Evolutionary conservation across 495 filamentous ascomycete species (phyloP), one percentile per base, ranked within the genome.

Genomic region (Penicillium herquei): DNA sequence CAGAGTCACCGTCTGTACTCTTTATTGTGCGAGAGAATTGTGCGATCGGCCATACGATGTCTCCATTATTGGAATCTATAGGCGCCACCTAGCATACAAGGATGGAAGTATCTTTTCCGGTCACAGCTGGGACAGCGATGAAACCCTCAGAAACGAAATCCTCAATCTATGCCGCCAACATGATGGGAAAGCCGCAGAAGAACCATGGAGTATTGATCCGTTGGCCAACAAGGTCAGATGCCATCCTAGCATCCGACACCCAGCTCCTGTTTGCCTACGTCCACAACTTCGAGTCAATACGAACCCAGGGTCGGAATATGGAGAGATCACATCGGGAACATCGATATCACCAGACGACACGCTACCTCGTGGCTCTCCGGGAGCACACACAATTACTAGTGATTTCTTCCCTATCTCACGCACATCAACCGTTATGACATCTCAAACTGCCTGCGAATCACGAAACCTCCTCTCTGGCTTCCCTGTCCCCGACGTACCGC

Each of bases 31-130:
- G 4, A 61, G 68, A 41, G 68, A 77, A 54, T 59, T 77, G 31
- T 74, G 72, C 43, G 71, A 75, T 41, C 65, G 71, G 18, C 73
- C 75, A 49, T 76, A 77, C 37, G 72, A 74, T 34, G 61, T 75
- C 0, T 78, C 75, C 0, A 50, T 78, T 18, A 59, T 77, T n/a
- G 72, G 73, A 1, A 59, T 76, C 6, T 74, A 75, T 51, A 65
- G 56, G 44, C 66, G 54, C 26, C 62, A 52, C 18, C 52, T 41
- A 17, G 42, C 58, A 16, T 40, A 41, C 9, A 63, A 66, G 11
- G 61, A 76, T 13, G 68, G 62, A 21, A 77, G 73, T 48, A 67
- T 78, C 21, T 52, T 71, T 21, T 76, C 73, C 3, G 64, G 61
- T 0, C 69, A 73, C 18, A 78, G 69, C 55, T 66, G 72, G 59